Evolutionary conservation across 2,329 filamentous ascomycete species (phyloP).

Genomic region (Colletotrichum costaricense): DNA sequence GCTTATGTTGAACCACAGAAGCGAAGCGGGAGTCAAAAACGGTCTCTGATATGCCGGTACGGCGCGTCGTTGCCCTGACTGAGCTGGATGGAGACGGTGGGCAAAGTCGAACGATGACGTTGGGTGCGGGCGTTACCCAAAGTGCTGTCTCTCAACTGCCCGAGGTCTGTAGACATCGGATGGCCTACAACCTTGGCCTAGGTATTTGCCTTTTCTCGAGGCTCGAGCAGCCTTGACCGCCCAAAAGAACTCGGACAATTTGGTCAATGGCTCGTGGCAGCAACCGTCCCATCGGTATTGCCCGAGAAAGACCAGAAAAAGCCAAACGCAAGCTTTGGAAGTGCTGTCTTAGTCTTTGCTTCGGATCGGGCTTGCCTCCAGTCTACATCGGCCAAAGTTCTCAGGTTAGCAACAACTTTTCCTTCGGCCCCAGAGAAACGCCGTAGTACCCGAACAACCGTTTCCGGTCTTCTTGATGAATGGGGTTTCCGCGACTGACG

Average conservation of each 20-base stretch:
- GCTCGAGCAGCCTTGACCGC: neutral
- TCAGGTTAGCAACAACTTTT: constrained; percentile 9
- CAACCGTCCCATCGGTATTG: constrained; percentile 18
- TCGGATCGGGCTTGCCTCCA: constrained; percentile 21
- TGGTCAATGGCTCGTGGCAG: constrained; percentile 12
- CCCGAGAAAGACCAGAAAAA: neutral
- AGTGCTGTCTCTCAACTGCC: neutral
- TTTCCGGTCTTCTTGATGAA: constrained; percentile 9
- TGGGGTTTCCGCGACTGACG: neutral
- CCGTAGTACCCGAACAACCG: constrained; percentile 26
- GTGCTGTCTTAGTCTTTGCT: constrained; percentile 29
- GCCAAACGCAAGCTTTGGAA: constrained; percentile 19
- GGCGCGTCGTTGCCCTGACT: neutral
- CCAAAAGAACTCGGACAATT: neutral
- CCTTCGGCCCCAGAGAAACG: constrained; percentile 12
- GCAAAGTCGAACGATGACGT: constrained; percentile 24
- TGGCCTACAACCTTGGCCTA: neutral
- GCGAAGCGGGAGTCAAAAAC: neutral
- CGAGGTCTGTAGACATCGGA: constrained; percentile 1
- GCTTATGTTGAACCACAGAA: neutral
- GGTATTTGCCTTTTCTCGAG: neutral
- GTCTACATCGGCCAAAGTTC: constrained; percentile 13
- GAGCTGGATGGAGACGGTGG: neutral
- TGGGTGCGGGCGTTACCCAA: constrained; percentile 21
- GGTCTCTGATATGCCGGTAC: neutral